Evolutionary conservation across 2,329 filamentous ascomycete genomes (phyloP), one percentile per base, ranked within the genome.

Genomic region (Biscogniauxia mediterranea): DNA sequence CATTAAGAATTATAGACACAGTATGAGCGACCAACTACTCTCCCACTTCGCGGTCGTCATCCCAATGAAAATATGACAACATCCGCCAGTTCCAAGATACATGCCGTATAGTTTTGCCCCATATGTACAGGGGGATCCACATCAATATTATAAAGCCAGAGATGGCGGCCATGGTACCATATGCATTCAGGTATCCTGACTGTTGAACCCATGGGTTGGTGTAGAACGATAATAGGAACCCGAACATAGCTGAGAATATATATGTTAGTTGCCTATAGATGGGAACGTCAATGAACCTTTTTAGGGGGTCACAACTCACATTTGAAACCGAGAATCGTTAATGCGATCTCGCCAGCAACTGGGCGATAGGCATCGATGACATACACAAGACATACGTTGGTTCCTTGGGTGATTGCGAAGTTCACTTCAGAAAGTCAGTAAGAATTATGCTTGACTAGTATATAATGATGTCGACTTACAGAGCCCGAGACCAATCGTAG

Each of bases 181-280:
- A 87, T 2, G 83, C 79, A 42, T 77, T 73, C 13, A 74, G 63
- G 66, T 86, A 86, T 0, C 84, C 85, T 0, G 72, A 71, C 59
- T 76, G 28, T 6, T 75, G 72, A 46, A 87, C 79, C 84, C 84
- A 87, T 0, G 82, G 79, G 66, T 87, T 87, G 1, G 83, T 86
- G 68, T 86, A 86, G 68, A 87, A 87, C 0, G 80, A 83, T 1
- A 87, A 75, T 0, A 86, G 73, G 68, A 87, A 87, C 4, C 83
- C 84, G 67, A 87, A 85, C 7, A 80, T 70, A 17, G 82, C 80
- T 82, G 17, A n/a, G 60, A 21, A 5, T 0, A 5, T 0, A 5
- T 2, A 23, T 15, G 53, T 54, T 50, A 59, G 54, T 57, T 42
- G 11, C 28, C 7, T 7, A 5, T 8, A 19, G 46, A 59, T 26